Conservation (phyloP, 2,329 filamentous ascomycete species). For the Hymenoscyphus linearis region DNA sequence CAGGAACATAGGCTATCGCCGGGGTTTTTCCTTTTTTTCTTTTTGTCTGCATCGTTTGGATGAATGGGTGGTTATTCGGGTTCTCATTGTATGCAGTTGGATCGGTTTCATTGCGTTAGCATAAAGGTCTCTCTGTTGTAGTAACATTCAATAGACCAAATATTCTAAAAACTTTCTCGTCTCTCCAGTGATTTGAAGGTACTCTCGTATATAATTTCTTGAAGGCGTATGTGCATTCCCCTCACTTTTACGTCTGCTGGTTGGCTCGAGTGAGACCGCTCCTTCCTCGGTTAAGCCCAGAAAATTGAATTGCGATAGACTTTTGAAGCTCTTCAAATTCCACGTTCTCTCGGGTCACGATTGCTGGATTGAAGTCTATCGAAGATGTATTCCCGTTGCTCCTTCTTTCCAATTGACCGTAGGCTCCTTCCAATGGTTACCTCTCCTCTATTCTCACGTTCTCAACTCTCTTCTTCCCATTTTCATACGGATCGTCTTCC, state of each 20-base stretch:
- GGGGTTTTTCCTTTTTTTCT: slow-evolving; percentile 20
- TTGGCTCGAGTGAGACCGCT: not conserved
- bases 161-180: not conserved
- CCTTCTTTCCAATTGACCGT: slow-evolving; percentile 2
- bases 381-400: not conserved
- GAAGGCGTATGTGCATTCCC: no score
- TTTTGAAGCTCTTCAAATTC: no score
- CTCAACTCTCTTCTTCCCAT: slow-evolving; percentile 32
- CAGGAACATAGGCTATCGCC: slow-evolving; percentile 13
- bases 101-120: slow-evolving; percentile 26
- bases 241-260: no score
- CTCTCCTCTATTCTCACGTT: slow-evolving; percentile 1
- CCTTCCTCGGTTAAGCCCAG: not conserved
- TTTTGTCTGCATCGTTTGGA: slow-evolving; percentile 25
- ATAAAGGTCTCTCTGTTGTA: slow-evolving; percentile 13
- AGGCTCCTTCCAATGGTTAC: slow-evolving; percentile 22
- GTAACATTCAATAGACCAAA: slow-evolving; percentile 21
- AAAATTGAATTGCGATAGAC: not conserved
- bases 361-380: not conserved
- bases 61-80: slow-evolving; percentile 25
- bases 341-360: not conserved
- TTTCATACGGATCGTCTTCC: slow-evolving; percentile 15
- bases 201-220: no score
- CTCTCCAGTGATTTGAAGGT: no score
- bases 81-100: slow-evolving; percentile 28